Percentiles rank a stretch among this genome's conserved stretches.
These are phyloP conservation scores for Erythrophleum fordii DNA, from an alignment of 306 rosid species.

Conservation along the genomic window DNA sequence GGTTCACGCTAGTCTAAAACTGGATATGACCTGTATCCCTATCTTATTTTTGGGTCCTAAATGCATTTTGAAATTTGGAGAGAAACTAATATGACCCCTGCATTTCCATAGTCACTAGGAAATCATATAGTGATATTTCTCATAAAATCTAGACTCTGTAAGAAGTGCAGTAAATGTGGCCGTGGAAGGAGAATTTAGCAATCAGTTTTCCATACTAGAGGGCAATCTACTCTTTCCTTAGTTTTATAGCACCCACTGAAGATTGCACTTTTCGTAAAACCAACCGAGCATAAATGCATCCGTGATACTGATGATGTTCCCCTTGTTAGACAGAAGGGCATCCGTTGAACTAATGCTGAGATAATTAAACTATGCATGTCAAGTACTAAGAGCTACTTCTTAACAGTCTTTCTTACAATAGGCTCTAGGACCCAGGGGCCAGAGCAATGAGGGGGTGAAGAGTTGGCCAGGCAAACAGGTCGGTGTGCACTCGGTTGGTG, in stretches of 20 bases:
- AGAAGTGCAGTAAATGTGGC: neutral
- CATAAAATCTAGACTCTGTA: neutral
- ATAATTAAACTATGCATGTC: slow-evolving; percentile 13
- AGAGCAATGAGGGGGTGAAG: slow-evolving; percentile 55
- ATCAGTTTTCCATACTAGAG: neutral
- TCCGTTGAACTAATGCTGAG: neutral
- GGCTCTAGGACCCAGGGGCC: slow-evolving; percentile 91
- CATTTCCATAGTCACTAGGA: neutral
- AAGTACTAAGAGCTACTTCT: slow-evolving; percentile 50
- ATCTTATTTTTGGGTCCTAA: neutral
- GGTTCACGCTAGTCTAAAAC: too few species aligned
- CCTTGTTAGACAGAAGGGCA: slow-evolving; percentile 11
- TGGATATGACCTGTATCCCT: neutral
- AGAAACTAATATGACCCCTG: neutral
- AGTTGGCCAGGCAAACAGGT: slow-evolving; percentile 63
- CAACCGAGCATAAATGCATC: neutral
- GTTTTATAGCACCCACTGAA: neutral
- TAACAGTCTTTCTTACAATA: slow-evolving; percentile 55
- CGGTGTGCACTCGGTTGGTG: slow-evolving; percentile 72
- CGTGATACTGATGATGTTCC: neutral
- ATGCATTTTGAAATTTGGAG: slow-evolving; percentile 18
- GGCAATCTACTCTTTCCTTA: slow-evolving; percentile 23
- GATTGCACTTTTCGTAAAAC: neutral
- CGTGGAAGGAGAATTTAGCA: neutral
- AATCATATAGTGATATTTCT: neutral